Evolutionary conservation across 768 basidiomycete species (phyloP), one percentile per base, ranked within the genome.

Genomic region (Tulasnella sp.): DNA sequence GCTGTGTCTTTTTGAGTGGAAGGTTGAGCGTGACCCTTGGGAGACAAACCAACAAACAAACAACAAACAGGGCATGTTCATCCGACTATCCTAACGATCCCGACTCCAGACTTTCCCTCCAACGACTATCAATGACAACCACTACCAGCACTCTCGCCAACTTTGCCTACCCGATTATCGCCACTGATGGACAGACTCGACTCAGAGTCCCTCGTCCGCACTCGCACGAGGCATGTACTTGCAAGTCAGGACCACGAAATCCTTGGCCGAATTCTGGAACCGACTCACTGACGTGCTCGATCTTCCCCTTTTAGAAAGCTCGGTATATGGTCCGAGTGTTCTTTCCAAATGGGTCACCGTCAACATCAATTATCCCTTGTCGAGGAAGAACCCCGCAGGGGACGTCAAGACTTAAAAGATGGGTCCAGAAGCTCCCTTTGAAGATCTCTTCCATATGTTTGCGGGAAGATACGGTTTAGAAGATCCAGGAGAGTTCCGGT

Each of bases 161-260:
- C 34, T 68, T 68, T 36, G 9, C 62, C 62, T 27, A 68, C 18
- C 62, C 62, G 62, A 68, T 68, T 18, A 68, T 68, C 62, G 62
- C 9, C 62, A 68, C 62, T 10, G 62, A 68, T 68, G 62, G 62
- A 68, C 62, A 68, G 62, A 68, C 62, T 68, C 62, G 62, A 34
- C 62, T 68, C 10, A 34, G 62, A 68, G 62, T 68, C 34, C 62
- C 62, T 68, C 62, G 62, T 68, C 62, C 62, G 62, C 34, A 68
- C 62, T 68, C 62, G 62, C 62, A 68, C 62, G 62, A 68, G 62
- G 62, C 62, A 68, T 68, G 62, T 68, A 68, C 34, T 68, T 18
- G 62, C 9, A 68, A 68, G 62, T 68, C 62, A 68, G 62, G 62
- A 68, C 62, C 27, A 31, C 14, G 34, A 68, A n/a, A 68, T 68